Evolutionary conservation across 768 basidiomycete species (phyloP).

Genomic region (Pholiota microspora): DNA sequence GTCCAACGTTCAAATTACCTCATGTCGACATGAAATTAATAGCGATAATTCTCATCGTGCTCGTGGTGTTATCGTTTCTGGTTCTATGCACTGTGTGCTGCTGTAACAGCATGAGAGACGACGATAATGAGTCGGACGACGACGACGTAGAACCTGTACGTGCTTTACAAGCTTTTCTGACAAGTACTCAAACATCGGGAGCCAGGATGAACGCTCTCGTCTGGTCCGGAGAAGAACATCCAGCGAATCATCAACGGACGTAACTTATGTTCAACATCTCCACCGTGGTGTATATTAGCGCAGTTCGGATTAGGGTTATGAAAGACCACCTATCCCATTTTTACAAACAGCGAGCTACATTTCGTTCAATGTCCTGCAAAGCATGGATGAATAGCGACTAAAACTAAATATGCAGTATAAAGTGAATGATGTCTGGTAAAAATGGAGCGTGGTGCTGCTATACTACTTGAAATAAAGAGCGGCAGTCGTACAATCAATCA

Average conservation of each 20-base stretch:
- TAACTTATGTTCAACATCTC: background rate
- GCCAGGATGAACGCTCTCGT: background rate
- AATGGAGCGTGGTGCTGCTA: background rate
- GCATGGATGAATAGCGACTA: background rate
- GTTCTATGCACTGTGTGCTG: background rate
- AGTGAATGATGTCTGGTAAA: background rate
- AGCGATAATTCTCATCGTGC: background rate
- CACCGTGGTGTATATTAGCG: background rate
- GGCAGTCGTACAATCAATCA: background rate
- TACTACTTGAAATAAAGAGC: background rate
- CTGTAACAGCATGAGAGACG: background rate
- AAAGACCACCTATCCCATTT: background rate
- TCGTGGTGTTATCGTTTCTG: background rate
- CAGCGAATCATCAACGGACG: background rate
- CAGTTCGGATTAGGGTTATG: background rate
- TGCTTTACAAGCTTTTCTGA: background rate
- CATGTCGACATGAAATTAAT: background rate
- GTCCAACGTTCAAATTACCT: background rate
- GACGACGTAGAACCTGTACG: background rate
- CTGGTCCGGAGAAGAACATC: background rate
- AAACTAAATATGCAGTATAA: background rate
- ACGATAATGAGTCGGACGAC: background rate
- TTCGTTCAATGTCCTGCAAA: background rate
- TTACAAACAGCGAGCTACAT: background rate
- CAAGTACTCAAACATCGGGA: background rate